A percentile compares a stretch with the other conserved stretches of the same genome.
Conservation (phyloP, 2,329 filamentous ascomycete species). For the Colletotrichum filicis region DNA sequence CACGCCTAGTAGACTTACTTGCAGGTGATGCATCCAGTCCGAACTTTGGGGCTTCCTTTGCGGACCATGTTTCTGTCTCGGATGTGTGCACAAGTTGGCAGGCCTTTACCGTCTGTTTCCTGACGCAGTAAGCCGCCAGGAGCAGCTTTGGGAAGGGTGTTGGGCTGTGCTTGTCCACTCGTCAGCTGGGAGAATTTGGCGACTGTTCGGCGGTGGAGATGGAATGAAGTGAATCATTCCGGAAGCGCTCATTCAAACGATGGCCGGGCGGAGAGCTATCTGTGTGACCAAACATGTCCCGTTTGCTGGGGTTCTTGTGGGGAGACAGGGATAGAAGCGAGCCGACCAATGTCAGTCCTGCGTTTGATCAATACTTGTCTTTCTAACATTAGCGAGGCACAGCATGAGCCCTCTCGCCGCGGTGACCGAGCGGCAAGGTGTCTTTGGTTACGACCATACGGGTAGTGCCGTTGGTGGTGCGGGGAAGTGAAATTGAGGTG, state of each 20-base stretch:
- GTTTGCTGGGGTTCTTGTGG: not conserved
- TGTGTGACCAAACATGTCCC: not conserved
- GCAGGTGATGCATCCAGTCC: conserved; percentile 3
- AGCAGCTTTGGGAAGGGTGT: not conserved
- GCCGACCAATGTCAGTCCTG: not conserved
- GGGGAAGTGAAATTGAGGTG: no score
- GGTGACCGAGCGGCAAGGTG: not conserved
- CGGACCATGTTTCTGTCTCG: not conserved
- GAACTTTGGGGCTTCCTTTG: conserved; percentile 2
- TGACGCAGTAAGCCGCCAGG: no score
- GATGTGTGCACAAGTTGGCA: not conserved
- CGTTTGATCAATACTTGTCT: not conserved
- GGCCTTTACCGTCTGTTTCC: not conserved
- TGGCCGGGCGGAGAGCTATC: not conserved
- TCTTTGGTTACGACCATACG: no score
- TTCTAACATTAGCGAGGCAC: not conserved
- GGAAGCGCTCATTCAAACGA: not conserved
- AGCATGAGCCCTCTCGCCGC: not conserved
- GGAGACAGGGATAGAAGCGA: not conserved
- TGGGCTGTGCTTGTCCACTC: not conserved
- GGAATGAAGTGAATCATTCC: not conserved
- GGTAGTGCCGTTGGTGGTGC: no score
- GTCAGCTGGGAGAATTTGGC: not conserved
- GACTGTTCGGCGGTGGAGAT: not conserved
- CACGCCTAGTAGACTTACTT: not conserved